phyloP scores from a whole-genome alignment of 2,329 filamentous ascomycete genomes.

The Venturia oleaginea region DNA sequence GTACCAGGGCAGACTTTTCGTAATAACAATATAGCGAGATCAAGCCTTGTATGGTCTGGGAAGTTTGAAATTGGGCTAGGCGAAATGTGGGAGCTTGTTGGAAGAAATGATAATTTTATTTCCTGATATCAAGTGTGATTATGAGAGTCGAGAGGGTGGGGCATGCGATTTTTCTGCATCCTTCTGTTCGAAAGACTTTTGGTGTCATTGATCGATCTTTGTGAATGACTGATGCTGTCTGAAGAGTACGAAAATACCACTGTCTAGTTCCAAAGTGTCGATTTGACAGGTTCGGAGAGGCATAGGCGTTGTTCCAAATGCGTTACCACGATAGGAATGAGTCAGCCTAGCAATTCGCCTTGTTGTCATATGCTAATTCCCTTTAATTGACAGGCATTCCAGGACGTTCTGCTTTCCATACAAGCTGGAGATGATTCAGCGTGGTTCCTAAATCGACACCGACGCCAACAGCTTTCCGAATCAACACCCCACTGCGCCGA shows the following conservation, averaged over 20 bases:
- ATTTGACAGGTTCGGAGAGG: background rate
- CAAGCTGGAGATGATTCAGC: background rate
- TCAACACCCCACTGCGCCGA: constrained; percentile 1
- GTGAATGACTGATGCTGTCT: no score
- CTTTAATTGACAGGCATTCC: background rate
- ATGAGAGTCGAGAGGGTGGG: background rate
- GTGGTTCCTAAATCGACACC: background rate
- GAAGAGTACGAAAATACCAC: no score
- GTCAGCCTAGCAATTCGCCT: background rate
- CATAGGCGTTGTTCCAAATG: background rate
- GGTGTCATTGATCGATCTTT: background rate
- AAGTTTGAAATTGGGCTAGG: background rate
- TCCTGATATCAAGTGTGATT: background rate
- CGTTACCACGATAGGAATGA: background rate
- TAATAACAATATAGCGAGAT: background rate
- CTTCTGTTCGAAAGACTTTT: background rate
- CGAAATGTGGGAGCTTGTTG: background rate
- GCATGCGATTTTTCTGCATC: background rate
- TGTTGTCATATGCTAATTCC: background rate
- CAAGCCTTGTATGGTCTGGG: background rate
- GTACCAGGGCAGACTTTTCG: background rate
- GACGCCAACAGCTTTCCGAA: background rate
- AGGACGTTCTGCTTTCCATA: background rate
- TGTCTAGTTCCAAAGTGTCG: no score
- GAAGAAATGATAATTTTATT: background rate